A percentile compares a stretch with the other conserved stretches of the same genome.
phyloP scores from a whole-genome alignment of 257 asterid genomes.

The Cinchona pubescens region DNA sequence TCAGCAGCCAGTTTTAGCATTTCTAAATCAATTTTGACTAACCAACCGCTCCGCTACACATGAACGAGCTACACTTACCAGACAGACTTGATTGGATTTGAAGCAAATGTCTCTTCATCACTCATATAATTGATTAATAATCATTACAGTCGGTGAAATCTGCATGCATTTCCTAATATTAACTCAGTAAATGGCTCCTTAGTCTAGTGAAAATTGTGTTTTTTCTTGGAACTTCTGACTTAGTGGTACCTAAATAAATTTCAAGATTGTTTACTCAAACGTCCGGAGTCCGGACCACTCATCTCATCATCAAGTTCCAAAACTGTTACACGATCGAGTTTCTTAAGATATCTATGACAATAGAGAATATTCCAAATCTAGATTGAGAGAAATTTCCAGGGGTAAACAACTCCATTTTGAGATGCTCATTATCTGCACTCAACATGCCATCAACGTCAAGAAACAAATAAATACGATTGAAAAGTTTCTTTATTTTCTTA shows the following conservation, averaged over 20 bases:
- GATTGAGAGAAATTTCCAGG: neutral
- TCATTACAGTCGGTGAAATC: neutral
- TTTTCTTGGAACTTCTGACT: neutral
- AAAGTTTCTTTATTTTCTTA: neutral
- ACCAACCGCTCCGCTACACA: neutral
- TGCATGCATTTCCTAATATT: too few relatives aligned
- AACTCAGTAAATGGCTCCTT: too few relatives aligned
- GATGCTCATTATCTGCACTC: neutral
- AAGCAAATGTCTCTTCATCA: neutral
- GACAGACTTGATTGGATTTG: constrained; percentile 14
- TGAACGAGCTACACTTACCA: neutral
- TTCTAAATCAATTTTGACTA: constrained; percentile 2
- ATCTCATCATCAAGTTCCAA: neutral
- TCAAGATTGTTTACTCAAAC: too few relatives aligned
- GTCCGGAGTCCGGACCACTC: too few relatives aligned
- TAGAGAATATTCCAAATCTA: neutral
- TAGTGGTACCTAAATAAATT: too few relatives aligned
- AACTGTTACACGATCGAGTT: neutral
- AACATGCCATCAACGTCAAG: neutral
- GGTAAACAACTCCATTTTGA: neutral
- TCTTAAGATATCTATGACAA: neutral
- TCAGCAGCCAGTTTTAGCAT: neutral
- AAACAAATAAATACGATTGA: neutral
- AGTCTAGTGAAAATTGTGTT: neutral
- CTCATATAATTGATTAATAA: neutral